These are phyloP conservation scores for Phytopythium sindhum DNA, from an alignment of 352 stramenopile genomes.

Conservation along the genomic window DNA sequence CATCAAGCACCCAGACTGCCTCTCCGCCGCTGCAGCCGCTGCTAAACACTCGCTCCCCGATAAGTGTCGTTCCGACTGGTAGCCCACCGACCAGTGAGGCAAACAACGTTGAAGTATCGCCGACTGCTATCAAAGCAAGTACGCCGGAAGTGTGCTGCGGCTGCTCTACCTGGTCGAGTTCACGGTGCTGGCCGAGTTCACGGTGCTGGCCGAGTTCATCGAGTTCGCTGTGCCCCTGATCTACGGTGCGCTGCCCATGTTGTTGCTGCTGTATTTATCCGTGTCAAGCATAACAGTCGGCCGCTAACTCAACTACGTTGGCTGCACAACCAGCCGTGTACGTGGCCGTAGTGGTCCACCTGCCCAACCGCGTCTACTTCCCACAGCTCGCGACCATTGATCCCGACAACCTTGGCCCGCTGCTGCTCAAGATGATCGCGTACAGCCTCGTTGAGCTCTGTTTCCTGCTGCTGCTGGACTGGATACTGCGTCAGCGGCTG, in stretches of 20 bases:
- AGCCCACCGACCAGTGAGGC: too few species aligned
- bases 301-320: too few species aligned
- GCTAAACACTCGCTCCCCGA: too few species aligned
- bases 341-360: constrained; percentile 3
- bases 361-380: constrained; percentile 31
- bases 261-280: too few species aligned
- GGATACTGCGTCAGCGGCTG: constrained; percentile 14
- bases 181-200: constrained; percentile 21
- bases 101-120: too few species aligned
- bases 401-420: constrained; percentile 6
- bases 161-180: constrained; percentile 33
- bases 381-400: constrained; percentile 19
- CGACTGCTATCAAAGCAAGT: constrained; percentile 10
- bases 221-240: constrained; percentile 35
- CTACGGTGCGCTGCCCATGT: too few species aligned
- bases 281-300: too few species aligned
- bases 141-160: constrained; percentile 9
- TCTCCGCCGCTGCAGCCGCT: too few species aligned
- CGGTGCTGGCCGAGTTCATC: constrained; percentile 23
- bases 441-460: constrained; percentile 12
- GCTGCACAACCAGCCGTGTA: neutral
- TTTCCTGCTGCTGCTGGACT: constrained; percentile 18
- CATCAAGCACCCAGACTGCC: too few species aligned
- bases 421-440: constrained; percentile 11
- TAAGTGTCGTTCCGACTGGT: too few species aligned